Evolutionary conservation across 306 rosid species (phyloP), one percentile per base, ranked within the genome.

Genomic region (Vachellia pachyceras): DNA sequence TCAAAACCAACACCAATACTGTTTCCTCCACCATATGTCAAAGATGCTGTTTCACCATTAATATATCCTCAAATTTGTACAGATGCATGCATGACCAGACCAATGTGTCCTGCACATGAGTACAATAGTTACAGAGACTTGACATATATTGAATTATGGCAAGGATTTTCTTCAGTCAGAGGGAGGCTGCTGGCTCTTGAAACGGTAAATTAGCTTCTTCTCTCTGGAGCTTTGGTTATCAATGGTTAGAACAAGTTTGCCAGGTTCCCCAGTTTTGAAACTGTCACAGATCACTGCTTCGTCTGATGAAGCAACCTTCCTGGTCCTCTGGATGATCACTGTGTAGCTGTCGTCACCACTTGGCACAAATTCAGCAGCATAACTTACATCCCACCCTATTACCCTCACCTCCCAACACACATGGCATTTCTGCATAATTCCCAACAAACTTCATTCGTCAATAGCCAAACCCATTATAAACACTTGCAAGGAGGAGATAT

Each of bases 141-240:
- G 6, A 3, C 6, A 3, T 3, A 4, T 0, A 37, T 0, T 37
- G 4, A 3, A 0, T 6, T 29, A 29, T 29, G 33, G 2, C 33
- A 29, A 29, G 33, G 33, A 29, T 29, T 29, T 29, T 29, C 33
- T 29, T 29, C 33, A 29, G 33, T 29, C 33, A 29, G 33, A 29
- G 33, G 33, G 6, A 3, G 6, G 6, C 6, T 37, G 6, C 40
- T 85, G 90, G 82, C 82, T 85, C 90, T 91, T 93, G 82, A 85
- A 83, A 11, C 97, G 94, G 82, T 93, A 93, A 66, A 88, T 88
- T 65, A 93, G 92, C 58, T 84, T 90, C 86, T 93, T 93, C 91
- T 90, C 91, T 90, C 90, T 93, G 12, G 94, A 87, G 80, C 88
- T 75, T 36, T 78, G 78, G 50, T 93, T 93, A 46, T 88, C 86